Base-by-base conservation (phyloP, 1,284 basidiomycete species). In the Trametes hirsuta region DNA sequence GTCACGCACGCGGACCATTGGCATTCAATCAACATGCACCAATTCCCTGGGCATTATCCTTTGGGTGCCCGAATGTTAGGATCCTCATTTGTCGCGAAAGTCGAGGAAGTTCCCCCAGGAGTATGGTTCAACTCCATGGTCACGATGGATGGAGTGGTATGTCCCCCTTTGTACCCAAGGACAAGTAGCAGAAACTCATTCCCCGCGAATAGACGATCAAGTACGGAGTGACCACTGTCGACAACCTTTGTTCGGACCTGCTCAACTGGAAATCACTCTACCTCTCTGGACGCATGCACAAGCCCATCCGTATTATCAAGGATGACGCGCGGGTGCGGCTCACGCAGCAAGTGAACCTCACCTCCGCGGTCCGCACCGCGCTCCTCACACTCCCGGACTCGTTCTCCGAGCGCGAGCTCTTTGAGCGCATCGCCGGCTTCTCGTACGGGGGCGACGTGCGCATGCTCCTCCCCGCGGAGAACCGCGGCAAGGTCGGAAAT, bases 71-170 rank as follows among this genome's bases (percentile, higher is more conserved):
- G 95, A n/a, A 67, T 87, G 48, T 75, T 97, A 1, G 97, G 97
- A 0, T 87, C 86, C 18, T 81, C 82, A 40, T 90, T 92, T 67
- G 87, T 98, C 12, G 84, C 87, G 12, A 82, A 81, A 59, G 79
- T 97, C 48, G 91, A 98, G 75, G 86, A 88, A 22, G 68, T 91
- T 10, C 88, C 88, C 2, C 97, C 97, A 0, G 94, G 94, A 5
- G 83, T 98, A 39, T 99, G 97, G 97, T 98, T 96, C 74, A 96
- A 97, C 68, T 86, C 95, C 0, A 93, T 89, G 75, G 88, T 95
- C 41, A 84, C 87, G n/a, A 86, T 95, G 73, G 83, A 86, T 49
- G 93, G 89, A 49, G 85, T 91, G 68, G 93, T 96, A 74, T 75
- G 93, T 88, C 10, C 57, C 47, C 25, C 45, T 34, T 10, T 44